A percentile compares a stretch with the other conserved stretches of the same genome.
These are phyloP conservation scores for Pestalotiopsis sp. DNA, from an alignment of 2,329 filamentous ascomycete species.

Conservation along the genomic window DNA sequence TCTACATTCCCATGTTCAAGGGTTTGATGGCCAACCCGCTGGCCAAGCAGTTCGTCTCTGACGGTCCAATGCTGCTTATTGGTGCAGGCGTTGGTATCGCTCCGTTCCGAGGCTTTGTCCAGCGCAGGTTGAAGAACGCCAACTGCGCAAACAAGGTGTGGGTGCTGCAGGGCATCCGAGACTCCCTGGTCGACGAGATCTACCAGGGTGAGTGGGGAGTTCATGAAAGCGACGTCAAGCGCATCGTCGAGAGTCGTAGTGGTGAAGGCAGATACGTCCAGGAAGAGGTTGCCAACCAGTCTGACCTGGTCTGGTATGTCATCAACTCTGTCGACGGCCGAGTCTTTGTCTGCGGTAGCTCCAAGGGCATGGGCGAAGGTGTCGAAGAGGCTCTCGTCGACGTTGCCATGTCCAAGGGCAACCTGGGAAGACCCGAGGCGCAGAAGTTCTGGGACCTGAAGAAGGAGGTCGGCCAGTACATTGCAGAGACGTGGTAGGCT, in stretches of 20 bases:
- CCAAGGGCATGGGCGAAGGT: slow-evolving; percentile 95
- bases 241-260: slow-evolving; percentile 72
- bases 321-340: slow-evolving; percentile 95
- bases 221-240: slow-evolving; percentile 83
- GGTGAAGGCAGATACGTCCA: slow-evolving; percentile 91
- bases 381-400: slow-evolving; percentile 86
- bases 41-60: slow-evolving; percentile 84
- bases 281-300: slow-evolving; percentile 87
- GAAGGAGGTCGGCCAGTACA: slow-evolving; percentile 91
- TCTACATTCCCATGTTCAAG: slow-evolving; percentile 95
- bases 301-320: slow-evolving; percentile 97
- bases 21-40: slow-evolving; percentile 97
- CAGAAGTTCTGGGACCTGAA: slow-evolving; percentile 87
- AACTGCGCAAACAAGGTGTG: slow-evolving; percentile 38
- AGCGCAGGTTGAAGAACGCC: slow-evolving; percentile 56
- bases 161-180: slow-evolving; percentile 43
- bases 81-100: slow-evolving; percentile 96
- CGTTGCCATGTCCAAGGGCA: slow-evolving; percentile 90
- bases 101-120: slow-evolving; percentile 95
- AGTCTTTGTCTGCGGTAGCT: slow-evolving; percentile 94
- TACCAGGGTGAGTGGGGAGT: slow-evolving; percentile 97
- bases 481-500: slow-evolving; percentile 73
- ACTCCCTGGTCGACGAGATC: slow-evolving; percentile 90
- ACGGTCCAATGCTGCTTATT: slow-evolving; percentile 96
- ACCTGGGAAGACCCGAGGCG: slow-evolving; percentile 79